Base-by-base conservation (phyloP, 148 eudicot genomes). In the Amaranthus palmeri region DNA sequence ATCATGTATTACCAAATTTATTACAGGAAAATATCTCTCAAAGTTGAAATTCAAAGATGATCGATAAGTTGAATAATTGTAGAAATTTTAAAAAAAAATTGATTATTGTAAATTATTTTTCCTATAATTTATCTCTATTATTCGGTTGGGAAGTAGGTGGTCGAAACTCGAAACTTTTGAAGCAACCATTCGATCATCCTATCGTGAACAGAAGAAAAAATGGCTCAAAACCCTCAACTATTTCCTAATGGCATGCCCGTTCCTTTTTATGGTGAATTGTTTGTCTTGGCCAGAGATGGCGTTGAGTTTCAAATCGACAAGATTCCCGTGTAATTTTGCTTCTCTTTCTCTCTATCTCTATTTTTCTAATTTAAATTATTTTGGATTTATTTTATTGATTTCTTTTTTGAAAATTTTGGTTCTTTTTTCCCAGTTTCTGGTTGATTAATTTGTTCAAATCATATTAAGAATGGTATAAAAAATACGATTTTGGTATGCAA, bases 281-380 rank as follows among this genome's bases (percentile, higher is more conserved):
- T 91, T 76, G 91, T 93, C n/a, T 84, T 93, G 78, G 91, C 91
- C 5, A 85, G 98, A 81, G 97, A 91, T 60, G 98, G 97, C 54
- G 97, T 93, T 47, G 98, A 93, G 50, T 93, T 86, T 71, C 88
- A 93, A 78, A 80, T 91, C 61, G 98, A 93, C 74, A 93, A 93
- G 77, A 89, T 93, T 67, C 91, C 90, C 10, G 92, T 97, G 97
- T 91, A n/a, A 9, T 64, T 43, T 36, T 10, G 36, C 4, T 15
- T 58, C 49, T 64, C 43, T 41, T 14, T 41, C 46, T 54, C 7
- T 56, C 36, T 54, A 6, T 7, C 47, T 61, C 5, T 40, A 15
- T 65, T 36, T 18, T 4, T 11, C 3, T 10, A 4, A 46, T 44
- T 56, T 46, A 13, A 5, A 41, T 6, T 3, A 25, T 0, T 59